Percentiles rank a stretch among this genome's conserved stretches.
phyloP scores from a whole-genome alignment of 1,139 yeast species.

The Yamadazyma sp. region DNA sequence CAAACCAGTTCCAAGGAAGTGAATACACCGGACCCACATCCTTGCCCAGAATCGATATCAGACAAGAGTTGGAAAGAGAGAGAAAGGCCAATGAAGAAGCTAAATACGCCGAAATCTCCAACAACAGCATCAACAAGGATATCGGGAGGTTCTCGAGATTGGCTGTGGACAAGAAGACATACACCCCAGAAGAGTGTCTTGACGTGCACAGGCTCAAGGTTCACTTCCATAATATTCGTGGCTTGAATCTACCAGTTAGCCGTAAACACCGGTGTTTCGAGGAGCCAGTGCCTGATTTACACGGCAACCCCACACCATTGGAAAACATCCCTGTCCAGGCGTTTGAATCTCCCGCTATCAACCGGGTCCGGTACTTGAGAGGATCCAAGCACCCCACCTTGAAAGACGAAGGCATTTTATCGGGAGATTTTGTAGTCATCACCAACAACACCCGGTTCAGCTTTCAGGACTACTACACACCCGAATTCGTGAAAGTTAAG shows the following conservation, averaged over 20 bases:
- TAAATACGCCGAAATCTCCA: background rate
- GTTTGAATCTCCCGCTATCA: background rate
- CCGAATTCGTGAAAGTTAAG: slow-evolving; percentile 6
- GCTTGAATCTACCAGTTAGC: background rate
- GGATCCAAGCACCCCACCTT: slow-evolving; percentile 1
- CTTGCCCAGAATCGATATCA: no score
- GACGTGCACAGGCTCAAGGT: background rate
- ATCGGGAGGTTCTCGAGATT: slow-evolving; percentile 1
- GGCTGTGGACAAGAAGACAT: background rate
- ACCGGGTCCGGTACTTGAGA: slow-evolving; percentile 7
- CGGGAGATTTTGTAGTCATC: slow-evolving; percentile 4
- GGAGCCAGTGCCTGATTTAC: slow-evolving; percentile 5
- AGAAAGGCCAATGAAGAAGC: no score
- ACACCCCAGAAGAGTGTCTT: slow-evolving; percentile 4
- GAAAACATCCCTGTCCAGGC: background rate
- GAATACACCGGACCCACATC: no score
- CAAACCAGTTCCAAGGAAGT: no score
- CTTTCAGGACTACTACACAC: slow-evolving; percentile 6
- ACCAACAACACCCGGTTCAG: slow-evolving; percentile 6
- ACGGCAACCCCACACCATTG: background rate
- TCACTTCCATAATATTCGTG: slow-evolving; percentile 1
- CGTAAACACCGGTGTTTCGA: background rate
- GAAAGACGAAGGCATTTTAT: background rate
- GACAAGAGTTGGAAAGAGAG: no score
- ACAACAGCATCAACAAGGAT: background rate